Evolutionary conservation across 192 early-diverging fungal genomes (phyloP).

Genomic region (Linnemannia exigua): DNA sequence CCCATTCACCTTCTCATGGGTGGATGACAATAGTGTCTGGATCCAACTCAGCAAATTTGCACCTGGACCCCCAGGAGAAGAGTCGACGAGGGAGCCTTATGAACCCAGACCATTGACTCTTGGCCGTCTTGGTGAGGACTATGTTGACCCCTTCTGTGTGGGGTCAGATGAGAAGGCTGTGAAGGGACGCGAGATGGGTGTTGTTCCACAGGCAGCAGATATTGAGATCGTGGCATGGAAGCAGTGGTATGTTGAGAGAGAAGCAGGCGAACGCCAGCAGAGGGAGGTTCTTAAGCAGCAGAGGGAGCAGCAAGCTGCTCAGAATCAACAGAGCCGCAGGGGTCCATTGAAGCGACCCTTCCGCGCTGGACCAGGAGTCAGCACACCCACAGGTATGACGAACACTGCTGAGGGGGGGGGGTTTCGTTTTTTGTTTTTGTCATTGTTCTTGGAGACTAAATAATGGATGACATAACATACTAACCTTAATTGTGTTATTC

Average conservation of each 20-base stretch:
- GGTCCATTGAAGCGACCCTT: background rate
- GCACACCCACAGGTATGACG: conserved; percentile 1
- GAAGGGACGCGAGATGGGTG: conserved; percentile 44
- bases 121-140: conserved; percentile 57
- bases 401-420: no score
- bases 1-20: conserved; percentile 64
- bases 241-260: conserved; percentile 47
- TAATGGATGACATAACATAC: background rate
- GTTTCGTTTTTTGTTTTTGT: background rate
- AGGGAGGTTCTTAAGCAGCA: conserved; percentile 11
- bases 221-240: conserved; percentile 58
- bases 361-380: conserved; percentile 2
- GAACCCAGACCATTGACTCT: conserved; percentile 27
- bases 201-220: conserved; percentile 56
- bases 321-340: background rate
- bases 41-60: conserved; percentile 60
- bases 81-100: conserved; percentile 9
- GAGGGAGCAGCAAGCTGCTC: background rate
- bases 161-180: conserved; percentile 28
- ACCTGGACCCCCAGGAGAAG: conserved; percentile 16
- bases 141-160: conserved; percentile 48
- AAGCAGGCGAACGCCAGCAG: conserved; percentile 20
- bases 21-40: conserved; percentile 64
- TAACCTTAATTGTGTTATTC: background rate
- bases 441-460: conserved; percentile 13